Evolutionary conservation across 208 protist species (phyloP), one percentile per base, ranked within the genome.

Genomic region (Zelonia costaricensis): DNA sequence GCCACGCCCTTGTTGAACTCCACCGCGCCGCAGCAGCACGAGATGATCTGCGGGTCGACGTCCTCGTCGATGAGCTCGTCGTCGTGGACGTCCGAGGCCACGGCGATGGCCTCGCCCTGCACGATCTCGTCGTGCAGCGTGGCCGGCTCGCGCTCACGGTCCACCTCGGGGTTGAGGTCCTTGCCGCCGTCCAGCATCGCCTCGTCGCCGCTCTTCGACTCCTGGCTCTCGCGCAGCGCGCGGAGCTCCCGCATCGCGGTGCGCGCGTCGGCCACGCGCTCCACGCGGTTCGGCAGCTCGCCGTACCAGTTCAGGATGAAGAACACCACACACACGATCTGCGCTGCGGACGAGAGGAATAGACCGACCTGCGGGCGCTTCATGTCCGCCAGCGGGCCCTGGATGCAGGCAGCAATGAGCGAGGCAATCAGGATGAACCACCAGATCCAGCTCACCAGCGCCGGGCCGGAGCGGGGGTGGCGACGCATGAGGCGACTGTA

Each of bases 401-500:
- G 30, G 20, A 91, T 51, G 36, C 55, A 47, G 40, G 74, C 62
- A 1, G 73, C 65, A 27, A 82, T 58, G 52, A 82, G 16, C n/a
- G 61, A 38, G 36, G 76, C 84, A 16, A 86, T 4, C 56, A 86
- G 66, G n/a, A 76, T 70, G 38, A 66, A 77, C 68, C 75, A 80
- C 84, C 80, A 91, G 22, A 91, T 69, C 73, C 76, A 91, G 25
- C 69, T 83, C 23, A 91, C 77, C 12, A 91, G 69, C 36, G 74
- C 39, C 1, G 76, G 65, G 27, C 80, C 79, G 27, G 63, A 46
- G 27, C 40, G 35, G 15, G 84, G 84, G 27, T 66, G 22, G 28
- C 60, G 49, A 25, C 69, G 70, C 36, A 91, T 78, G 40, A 85
- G 49, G 18, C 78, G 74, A 43, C 74, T 87, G 80, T 91, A 91